Evolutionary conservation across 345 rosid species (phyloP), one percentile per base, ranked within the genome.

Genomic region (Lepidium africanum): DNA sequence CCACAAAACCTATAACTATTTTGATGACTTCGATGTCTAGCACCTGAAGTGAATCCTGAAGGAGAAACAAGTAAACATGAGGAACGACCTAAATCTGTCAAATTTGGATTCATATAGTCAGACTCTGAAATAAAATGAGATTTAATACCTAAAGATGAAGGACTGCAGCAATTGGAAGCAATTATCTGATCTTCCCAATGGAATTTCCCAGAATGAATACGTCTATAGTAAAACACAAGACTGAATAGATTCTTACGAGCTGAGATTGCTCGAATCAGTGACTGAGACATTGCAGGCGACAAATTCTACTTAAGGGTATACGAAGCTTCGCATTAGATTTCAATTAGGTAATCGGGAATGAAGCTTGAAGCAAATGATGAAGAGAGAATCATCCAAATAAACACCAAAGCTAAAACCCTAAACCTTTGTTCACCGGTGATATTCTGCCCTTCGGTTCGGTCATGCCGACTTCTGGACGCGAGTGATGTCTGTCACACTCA

Each of bases 201-300:
- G 41, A 46, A 40, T 11, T 38, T 2, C 3, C 32, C 15, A 51
- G 57, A 36, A 30, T 33, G 11, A 7, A 9, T 12, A 54, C 27
- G 19, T 48, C 74, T 67, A 7, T 14, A 1, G 65, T 42, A 46
- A 21, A 73, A 10, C 4, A 65, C 68, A 19, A 52, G 0, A 38
- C 15, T 37, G 40, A 50, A 52, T 33, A 58, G 75, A 39, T 58
- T 78, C 69, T 67, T 78, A 16, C 78, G 75, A 65, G 71, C 62
- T 45, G 64, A 58, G 38, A 78, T 46, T 40, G 70, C 76, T 65
- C 76, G 78, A 48, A 74, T 2, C 15, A 66, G 63, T 48, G 76
- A 65, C 50, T 60, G 76, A 59, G 78, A 70, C 78, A 78, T 78
- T 9, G 62, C 14, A 41, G 54, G 12, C 2, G 19, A 32, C 4